Evolutionary conservation across 177 flowering plant genomes (phyloP).

Genomic region (Telopea speciosissima): DNA sequence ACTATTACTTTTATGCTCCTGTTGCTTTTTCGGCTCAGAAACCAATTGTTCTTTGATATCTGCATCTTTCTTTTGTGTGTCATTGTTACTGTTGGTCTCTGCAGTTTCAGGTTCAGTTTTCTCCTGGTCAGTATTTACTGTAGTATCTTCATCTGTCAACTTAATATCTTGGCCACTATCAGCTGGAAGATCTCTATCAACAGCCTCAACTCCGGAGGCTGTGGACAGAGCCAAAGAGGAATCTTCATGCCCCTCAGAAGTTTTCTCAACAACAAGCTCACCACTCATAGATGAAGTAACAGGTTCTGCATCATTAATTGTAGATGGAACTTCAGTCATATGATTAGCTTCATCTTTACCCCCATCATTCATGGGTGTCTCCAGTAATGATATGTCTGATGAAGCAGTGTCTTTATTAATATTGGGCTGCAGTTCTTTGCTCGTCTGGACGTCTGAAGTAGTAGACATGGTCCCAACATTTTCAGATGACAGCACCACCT

Average conservation of each 20-base stretch:
- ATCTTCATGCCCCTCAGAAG: conserved; percentile 25
- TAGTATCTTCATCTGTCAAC: conserved; percentile 26
- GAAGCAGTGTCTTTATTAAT: conserved; percentile 26
- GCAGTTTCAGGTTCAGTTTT: conserved; percentile 26
- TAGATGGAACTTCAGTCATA: conserved; percentile 20
- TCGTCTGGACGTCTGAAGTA: conserved; percentile 18
- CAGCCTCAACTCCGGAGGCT: conserved; percentile 25
- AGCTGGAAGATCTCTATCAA: conserved; percentile 26
- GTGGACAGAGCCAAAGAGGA: conserved; percentile 19
- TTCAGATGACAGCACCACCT: conserved; percentile 20
- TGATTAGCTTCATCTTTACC: conserved; percentile 27
- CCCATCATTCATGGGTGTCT: conserved; percentile 19
- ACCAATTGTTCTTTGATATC: conserved; percentile 33
- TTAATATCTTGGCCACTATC: conserved; percentile 27
- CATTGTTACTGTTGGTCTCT: conserved; percentile 22
- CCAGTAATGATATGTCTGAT: conserved; percentile 22
- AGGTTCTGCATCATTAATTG: conserved; percentile 22
- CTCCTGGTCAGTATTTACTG: conserved; percentile 32
- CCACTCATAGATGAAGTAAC: conserved; percentile 30
- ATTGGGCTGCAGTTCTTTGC: conserved; percentile 21
- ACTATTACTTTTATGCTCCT: conserved; percentile 29
- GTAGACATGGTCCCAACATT: conserved; percentile 17
- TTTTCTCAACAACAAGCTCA: conserved; percentile 29
- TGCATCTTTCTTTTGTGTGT: conserved; percentile 25
- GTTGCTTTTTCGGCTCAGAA: conserved; percentile 27